Conservation (phyloP, 2,329 filamentous ascomycete species). For the Alternaria ethzedia region DNA sequence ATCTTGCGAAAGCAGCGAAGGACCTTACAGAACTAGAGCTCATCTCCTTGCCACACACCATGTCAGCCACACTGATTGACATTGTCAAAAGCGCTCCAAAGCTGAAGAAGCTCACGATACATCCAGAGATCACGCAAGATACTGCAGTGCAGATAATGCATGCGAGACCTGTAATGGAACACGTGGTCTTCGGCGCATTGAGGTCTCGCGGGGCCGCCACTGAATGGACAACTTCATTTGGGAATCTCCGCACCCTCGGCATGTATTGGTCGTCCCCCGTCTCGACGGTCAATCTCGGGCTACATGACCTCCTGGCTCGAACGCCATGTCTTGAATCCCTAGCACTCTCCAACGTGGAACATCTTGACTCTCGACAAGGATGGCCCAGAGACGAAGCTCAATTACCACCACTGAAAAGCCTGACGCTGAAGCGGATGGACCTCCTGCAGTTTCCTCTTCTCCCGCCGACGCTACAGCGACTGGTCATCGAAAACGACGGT, state of each 20-base stretch:
- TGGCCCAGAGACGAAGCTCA: constrained; percentile 1
- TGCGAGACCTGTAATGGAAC: constrained; percentile 28
- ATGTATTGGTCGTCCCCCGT: constrained; percentile 7
- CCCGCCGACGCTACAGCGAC: constrained; percentile 24
- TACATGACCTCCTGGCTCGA: constrained; percentile 10
- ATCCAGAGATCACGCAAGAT: constrained; percentile 34
- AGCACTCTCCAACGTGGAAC: constrained; percentile 11
- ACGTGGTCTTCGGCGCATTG: constrained; percentile 28
- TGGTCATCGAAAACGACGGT: constrained; percentile 12
- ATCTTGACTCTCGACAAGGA: neutral
- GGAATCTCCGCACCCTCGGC: constrained; percentile 30
- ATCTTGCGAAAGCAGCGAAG: constrained; percentile 48
- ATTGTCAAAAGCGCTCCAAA: constrained; percentile 30
- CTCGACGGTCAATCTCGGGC: neutral
- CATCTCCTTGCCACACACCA: constrained; percentile 27
- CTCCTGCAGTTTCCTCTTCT: neutral
- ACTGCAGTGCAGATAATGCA: constrained; percentile 38
- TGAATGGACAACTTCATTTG: constrained; percentile 34
- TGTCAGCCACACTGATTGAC: constrained; percentile 39
- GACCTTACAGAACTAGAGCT: constrained; percentile 43
- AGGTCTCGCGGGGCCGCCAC: neutral
- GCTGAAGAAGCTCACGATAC: constrained; percentile 36
- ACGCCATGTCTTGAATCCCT: constrained; percentile 25
- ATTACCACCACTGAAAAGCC: constrained; percentile 13
- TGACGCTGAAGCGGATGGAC: constrained; percentile 13